Base-by-base conservation (phyloP, 441 rosid genomes). In the Dalechampia spathulata region DNA sequence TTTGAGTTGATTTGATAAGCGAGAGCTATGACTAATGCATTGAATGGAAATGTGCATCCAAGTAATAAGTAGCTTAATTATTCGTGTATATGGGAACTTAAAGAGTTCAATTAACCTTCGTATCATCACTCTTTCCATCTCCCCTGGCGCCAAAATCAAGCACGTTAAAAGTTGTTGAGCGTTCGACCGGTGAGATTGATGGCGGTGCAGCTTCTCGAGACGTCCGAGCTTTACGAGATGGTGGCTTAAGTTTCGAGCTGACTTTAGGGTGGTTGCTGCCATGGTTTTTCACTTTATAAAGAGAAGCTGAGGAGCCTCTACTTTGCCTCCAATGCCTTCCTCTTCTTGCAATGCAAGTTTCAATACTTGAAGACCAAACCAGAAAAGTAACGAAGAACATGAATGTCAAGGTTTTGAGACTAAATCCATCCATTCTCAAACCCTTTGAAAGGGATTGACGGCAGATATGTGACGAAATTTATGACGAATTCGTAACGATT, bases 61-160 rank as follows among this genome's bases (percentile, higher is more conserved):
- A 49, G 37, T n/a, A n/a, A 26, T 28, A 10, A 27, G 51, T 23
- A 16, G 25, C n/a, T n/a, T n/a, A n/a, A n/a, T n/a, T n/a, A n/a
- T n/a, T n/a, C n/a, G n/a, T n/a, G n/a, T n/a, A n/a, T n/a, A n/a
- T n/a, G n/a, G n/a, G n/a, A n/a, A n/a, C n/a, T n/a, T n/a, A n/a
- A n/a, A n/a, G n/a, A n/a, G n/a, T n/a, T n/a, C n/a, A n/a, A n/a
- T n/a, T 60, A 70, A 90, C 99, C 99, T 85, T 81, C 39, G 99
- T 83, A 73, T 93, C 99, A 68, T 86, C 97, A 19, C 71, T 72
- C 57, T 75, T 75, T 26, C 95, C 97, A 58, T 93, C 83, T 34
- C 99, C 97, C 64, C 78, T 84, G 12, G 97, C 99, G 1, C 96
- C 95, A 57, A 77, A 93, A 57, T 78, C 64, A 39, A 76, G 65